These are phyloP conservation scores for Vaccinium darrowii DNA, from an alignment of 148 eudicot species.

Conservation along the genomic window DNA sequence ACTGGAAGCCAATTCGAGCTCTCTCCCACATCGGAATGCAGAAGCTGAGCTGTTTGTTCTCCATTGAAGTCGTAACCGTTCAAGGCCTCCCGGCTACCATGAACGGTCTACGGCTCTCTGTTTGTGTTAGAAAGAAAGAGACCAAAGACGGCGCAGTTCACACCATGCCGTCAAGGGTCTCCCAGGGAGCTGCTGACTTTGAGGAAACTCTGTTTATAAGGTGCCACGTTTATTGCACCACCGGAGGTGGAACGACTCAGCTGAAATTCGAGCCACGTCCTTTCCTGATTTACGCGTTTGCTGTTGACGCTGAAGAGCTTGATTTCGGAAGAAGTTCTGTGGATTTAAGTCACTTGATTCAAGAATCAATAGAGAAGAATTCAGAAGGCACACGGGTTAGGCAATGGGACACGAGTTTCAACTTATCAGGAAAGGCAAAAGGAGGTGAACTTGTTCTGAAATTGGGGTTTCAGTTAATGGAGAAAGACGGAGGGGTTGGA, in stretches of 20 bases:
- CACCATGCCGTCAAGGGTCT: slow-evolving; percentile 92
- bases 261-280: slow-evolving; percentile 80
- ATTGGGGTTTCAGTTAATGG: slow-evolving; percentile 90
- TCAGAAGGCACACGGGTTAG: slow-evolving; percentile 62
- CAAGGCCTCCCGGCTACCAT: slow-evolving; percentile 83
- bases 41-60: slow-evolving; percentile 83
- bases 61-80: slow-evolving; percentile 81
- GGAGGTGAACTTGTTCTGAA: slow-evolving; percentile 84
- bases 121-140: slow-evolving; percentile 86
- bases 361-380: slow-evolving; percentile 68
- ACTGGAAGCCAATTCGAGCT: slow-evolving; percentile 93
- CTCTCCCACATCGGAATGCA: slow-evolving; percentile 84
- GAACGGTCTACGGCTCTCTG: slow-evolving; percentile 87
- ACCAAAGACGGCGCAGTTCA: slow-evolving; percentile 82
- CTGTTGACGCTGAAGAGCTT: slow-evolving; percentile 81
- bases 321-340: slow-evolving; percentile 76
- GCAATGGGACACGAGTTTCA: slow-evolving; percentile 84
- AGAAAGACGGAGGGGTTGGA: slow-evolving; percentile 82
- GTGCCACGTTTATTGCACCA: slow-evolving; percentile 75
- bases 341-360: slow-evolving; percentile 75
- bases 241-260: slow-evolving; percentile 31
- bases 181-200: slow-evolving; percentile 93
- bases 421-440: slow-evolving; percentile 76
- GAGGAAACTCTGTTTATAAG: slow-evolving; percentile 82
- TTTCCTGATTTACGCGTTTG: slow-evolving; percentile 60